Conservation (phyloP, 768 basidiomycete genomes). For the Hygrocybe punicea region DNA sequence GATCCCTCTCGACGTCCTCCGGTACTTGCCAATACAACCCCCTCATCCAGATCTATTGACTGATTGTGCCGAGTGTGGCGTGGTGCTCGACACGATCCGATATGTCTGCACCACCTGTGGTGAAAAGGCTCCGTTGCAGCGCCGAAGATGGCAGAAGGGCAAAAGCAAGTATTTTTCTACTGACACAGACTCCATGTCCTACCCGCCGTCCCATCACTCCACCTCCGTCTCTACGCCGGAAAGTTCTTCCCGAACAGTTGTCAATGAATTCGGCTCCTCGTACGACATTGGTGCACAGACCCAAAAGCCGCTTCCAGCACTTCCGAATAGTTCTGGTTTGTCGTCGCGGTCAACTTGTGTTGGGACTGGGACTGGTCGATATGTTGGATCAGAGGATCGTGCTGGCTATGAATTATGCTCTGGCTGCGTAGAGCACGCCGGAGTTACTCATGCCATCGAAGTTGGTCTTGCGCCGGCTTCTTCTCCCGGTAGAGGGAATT, state of each 20-base stretch:
- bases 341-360: slow-evolving; percentile 21
- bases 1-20: slow-evolving; percentile 50
- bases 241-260: slow-evolving; percentile 39
- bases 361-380: slow-evolving; percentile 15
- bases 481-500: slow-evolving; percentile 37
- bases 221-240: slow-evolving; percentile 27
- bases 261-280: slow-evolving; percentile 32
- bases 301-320: slow-evolving; percentile 47
- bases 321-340: slow-evolving; percentile 30
- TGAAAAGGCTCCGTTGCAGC: slow-evolving; percentile 54
- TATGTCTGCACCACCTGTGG: slow-evolving; percentile 90
- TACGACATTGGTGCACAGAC: slow-evolving; percentile 19
- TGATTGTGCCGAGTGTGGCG: slow-evolving; percentile 79
- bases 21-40: slow-evolving; percentile 44
- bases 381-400: slow-evolving; percentile 17
- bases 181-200: slow-evolving; percentile 17
- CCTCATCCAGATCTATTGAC: slow-evolving; percentile 65
- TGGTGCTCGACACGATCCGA: slow-evolving; percentile 71
- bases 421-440: slow-evolving; percentile 71
- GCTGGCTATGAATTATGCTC: slow-evolving; percentile 83
- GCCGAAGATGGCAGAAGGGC: slow-evolving; percentile 39
- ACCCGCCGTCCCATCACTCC: slow-evolving; percentile 31
- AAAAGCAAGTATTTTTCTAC: slow-evolving; percentile 43
- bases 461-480: slow-evolving; percentile 49
- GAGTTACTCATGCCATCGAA: slow-evolving; percentile 73